These are phyloP conservation scores for Cladophialophora chaetospira DNA, from an alignment of 2,329 filamentous ascomycete species.

Conservation along the genomic window DNA sequence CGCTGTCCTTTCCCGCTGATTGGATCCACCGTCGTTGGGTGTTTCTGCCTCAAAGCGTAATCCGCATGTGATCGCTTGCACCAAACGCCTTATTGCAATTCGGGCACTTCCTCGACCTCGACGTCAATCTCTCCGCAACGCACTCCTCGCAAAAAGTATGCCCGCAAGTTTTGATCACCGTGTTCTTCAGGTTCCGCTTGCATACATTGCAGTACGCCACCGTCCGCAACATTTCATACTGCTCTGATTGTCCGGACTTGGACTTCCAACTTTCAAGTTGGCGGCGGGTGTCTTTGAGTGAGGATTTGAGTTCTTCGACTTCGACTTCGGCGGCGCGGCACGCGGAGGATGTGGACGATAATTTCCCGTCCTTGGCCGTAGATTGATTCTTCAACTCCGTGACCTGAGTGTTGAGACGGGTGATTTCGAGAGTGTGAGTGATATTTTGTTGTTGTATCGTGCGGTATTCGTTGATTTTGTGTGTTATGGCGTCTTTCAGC, in stretches of 20 bases:
- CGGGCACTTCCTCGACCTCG: slow-evolving; percentile 91
- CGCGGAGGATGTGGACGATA: slow-evolving; percentile 63
- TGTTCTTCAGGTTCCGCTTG: slow-evolving; percentile 91
- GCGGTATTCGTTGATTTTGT: slow-evolving; percentile 71
- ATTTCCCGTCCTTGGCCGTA: slow-evolving; percentile 72
- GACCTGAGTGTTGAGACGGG: slow-evolving; percentile 71
- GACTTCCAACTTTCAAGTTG: slow-evolving; percentile 80
- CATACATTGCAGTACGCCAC: slow-evolving; percentile 89
- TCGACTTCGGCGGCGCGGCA: slow-evolving; percentile 68
- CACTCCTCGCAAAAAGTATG: slow-evolving; percentile 92
- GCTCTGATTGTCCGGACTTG: slow-evolving; percentile 33
- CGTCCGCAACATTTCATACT: slow-evolving; percentile 30
- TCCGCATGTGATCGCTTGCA: slow-evolving; percentile 79
- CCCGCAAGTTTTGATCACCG: slow-evolving; percentile 87
- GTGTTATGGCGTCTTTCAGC: slow-evolving; percentile 74
- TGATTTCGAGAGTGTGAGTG: slow-evolving; percentile 67
- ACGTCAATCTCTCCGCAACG: slow-evolving; percentile 83
- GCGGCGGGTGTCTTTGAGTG: slow-evolving; percentile 76
- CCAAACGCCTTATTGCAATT: slow-evolving; percentile 93
- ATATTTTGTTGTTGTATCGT: slow-evolving; percentile 70
- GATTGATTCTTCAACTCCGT: slow-evolving; percentile 73
- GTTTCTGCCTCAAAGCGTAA: slow-evolving; percentile 45
- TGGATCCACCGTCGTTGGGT: too few relatives aligned
- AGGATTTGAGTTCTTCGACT: slow-evolving; percentile 74
- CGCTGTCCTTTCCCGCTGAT: too few relatives aligned